phyloP scores from a whole-genome alignment of 129 eudicot species.

The Pulicaria dysenterica region DNA sequence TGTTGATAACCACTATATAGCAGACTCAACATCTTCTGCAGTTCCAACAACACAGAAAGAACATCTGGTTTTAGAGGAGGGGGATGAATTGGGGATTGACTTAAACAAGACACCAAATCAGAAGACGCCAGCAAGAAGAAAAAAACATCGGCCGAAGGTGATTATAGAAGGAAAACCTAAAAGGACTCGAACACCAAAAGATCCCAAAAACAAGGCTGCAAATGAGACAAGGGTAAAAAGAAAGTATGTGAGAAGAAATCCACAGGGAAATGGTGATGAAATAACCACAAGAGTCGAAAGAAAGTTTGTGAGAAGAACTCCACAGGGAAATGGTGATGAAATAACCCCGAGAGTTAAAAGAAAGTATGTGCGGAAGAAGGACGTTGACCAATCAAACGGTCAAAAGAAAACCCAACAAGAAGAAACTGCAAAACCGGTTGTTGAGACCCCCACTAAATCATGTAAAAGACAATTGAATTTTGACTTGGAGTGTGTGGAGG shows the following conservation, averaged over 20 bases:
- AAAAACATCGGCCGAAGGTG: conserved; percentile 87
- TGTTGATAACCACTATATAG: conserved; percentile 32
- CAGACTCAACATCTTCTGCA: conserved; percentile 46
- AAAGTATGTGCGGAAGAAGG: conserved; percentile 74
- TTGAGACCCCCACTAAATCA: conserved; percentile 39
- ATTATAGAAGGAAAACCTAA: conserved; percentile 72
- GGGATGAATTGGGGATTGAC: conserved; percentile 47
- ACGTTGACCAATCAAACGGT: conserved; percentile 24
- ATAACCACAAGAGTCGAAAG: conserved; percentile 42
- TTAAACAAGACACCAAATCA: conserved; percentile 76
- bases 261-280: conserved; percentile 26
- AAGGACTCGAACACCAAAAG: conserved; percentile 50
- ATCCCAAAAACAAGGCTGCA: conserved; percentile 35
- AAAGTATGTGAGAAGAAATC: conserved; percentile 65
- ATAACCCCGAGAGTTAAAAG: conserved; percentile 44
- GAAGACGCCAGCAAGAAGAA: conserved; percentile 64
- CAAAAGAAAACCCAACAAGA: conserved; percentile 15
- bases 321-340: conserved; percentile 26
- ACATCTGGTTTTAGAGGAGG: conserved; percentile 32
- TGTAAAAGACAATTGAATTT: conserved; percentile 58
- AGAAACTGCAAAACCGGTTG: conserved; percentile 20
- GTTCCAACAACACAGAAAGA: conserved; percentile 41
- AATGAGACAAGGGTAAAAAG: conserved; percentile 51
- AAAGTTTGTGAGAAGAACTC: conserved; percentile 72
- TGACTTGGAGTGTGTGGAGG: conserved; percentile 43